Base-by-base conservation (phyloP, 2,329 filamentous ascomycete genomes). In the Chaetomiaceae sp. region DNA sequence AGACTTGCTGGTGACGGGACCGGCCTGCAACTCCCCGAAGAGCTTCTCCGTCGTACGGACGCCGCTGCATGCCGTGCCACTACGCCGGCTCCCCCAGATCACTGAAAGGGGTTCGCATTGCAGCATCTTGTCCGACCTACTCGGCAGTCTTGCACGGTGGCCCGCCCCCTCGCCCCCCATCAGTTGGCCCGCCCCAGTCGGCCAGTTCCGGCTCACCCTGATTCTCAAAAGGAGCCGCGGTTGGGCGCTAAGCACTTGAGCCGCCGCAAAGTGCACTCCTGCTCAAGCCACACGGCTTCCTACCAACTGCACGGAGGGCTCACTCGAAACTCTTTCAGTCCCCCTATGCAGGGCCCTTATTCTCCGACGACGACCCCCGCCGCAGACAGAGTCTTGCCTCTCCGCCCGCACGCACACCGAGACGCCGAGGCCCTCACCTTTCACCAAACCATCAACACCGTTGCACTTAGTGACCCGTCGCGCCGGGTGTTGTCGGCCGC, bases 41-140 rank as follows among this genome's bases (percentile, higher is more conserved):
- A 54, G 53, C 52, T 51, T 44, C 44, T 71, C 69, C 70, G 71
- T 59, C 57, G 52, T 57, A 58, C 55, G 44, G 54, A 64, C 72
- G 75, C 69, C 71, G 70, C 73, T 70, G 71, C 70, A 76, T 75
- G 72, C 67, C 66, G 76, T 79, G 72, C 27, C 71, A 65, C 78
- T 76, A 69, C 11, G 25, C 31, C 66, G 66, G 67, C 65, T 66
- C 54, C 68, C 67, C 69, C 71, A 71, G 69, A 68, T 71, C 70
- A 69, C 70, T 72, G 66, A 54, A 44, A 47, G 45, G 37, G 75
- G 78, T 74, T 74, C 71, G 75, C 75, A 67, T 70, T 74, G 72
- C 73, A 75, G 71, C 72, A 74, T 74, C 73, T 73, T 72, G 76
- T 79, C 73, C 69, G 66, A 78, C 76, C 61, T 59, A 58, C n/a